Conservation (phyloP, 202 grass and related monocot genomes). For the Carex arenaria region DNA sequence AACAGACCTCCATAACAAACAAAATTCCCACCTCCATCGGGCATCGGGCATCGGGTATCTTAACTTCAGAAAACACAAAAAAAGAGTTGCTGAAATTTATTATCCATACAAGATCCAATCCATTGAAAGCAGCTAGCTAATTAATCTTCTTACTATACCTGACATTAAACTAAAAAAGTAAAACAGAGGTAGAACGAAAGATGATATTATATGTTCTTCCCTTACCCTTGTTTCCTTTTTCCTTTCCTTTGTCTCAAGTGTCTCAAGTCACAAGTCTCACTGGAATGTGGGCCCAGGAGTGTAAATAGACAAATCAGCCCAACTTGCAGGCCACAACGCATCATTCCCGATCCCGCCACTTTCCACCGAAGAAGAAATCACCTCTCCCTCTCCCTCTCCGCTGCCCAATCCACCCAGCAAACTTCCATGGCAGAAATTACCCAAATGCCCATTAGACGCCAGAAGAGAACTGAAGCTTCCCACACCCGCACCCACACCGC, state of each 20-base stretch:
- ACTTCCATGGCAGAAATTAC: slow-evolving; percentile 1
- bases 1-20: not conserved
- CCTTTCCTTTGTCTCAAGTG: not conserved
- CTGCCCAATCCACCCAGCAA: slow-evolving; percentile 1
- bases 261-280: no score
- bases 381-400: not conserved
- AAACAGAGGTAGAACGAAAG: no score
- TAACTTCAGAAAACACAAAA: slow-evolving; percentile 13
- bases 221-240: not conserved
- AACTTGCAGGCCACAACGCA: not conserved
- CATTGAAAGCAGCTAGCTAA: not conserved
- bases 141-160: slow-evolving; percentile 19
- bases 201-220: no score
- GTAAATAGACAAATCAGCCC: slow-evolving; percentile 26
- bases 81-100: slow-evolving; percentile 15
- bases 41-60: no score
- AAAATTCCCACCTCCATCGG: not conserved
- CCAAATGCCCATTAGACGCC: slow-evolving; percentile 6
- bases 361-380: not conserved
- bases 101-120: not conserved
- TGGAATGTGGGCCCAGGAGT: slow-evolving; percentile 21
- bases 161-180: not conserved
- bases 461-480: slow-evolving; percentile 23
- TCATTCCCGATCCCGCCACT: slow-evolving; percentile 9
- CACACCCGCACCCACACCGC: not conserved